phyloP scores from a whole-genome alignment of 371 early-diverging fungal species.

The Mucor mucedo region DNA sequence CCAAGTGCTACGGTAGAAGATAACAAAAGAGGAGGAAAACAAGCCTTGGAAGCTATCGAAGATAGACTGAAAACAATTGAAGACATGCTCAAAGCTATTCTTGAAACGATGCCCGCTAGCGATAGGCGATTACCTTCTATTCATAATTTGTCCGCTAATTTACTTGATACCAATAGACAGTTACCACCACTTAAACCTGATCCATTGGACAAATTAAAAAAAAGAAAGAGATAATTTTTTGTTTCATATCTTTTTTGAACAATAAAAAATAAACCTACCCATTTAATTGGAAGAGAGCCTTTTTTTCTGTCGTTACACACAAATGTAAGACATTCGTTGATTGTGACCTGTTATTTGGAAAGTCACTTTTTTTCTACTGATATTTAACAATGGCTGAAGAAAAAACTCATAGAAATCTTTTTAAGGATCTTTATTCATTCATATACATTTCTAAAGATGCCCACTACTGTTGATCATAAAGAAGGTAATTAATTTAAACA shows the following conservation, averaged over 20 bases:
- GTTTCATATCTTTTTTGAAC: too few relatives aligned
- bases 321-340: too few relatives aligned
- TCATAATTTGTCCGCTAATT: slow-evolving; percentile 38
- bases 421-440: slow-evolving; percentile 3
- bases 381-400: not conserved
- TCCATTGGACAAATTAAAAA: not conserved
- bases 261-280: too few relatives aligned
- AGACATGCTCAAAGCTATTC: slow-evolving; percentile 47
- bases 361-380: slow-evolving; percentile 16
- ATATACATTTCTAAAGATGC: slow-evolving; percentile 7
- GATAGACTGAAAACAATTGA: slow-evolving; percentile 51
- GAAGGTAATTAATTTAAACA: slow-evolving; percentile 5
- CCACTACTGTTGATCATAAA: slow-evolving; percentile 16
- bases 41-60: slow-evolving; percentile 52
- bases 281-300: too few relatives aligned
- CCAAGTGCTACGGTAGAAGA: slow-evolving; percentile 41
- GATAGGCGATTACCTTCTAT: slow-evolving; percentile 38
- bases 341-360: not conserved
- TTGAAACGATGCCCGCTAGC: slow-evolving; percentile 18
- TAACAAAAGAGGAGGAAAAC: slow-evolving; percentile 39
- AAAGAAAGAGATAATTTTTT: not conserved
- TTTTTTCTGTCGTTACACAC: too few relatives aligned
- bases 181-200: not conserved
- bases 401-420: not conserved
- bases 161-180: slow-evolving; percentile 13